phyloP scores from a whole-genome alignment of 805 yeast genomes.

The Wickerhamomyces mucosus region DNA sequence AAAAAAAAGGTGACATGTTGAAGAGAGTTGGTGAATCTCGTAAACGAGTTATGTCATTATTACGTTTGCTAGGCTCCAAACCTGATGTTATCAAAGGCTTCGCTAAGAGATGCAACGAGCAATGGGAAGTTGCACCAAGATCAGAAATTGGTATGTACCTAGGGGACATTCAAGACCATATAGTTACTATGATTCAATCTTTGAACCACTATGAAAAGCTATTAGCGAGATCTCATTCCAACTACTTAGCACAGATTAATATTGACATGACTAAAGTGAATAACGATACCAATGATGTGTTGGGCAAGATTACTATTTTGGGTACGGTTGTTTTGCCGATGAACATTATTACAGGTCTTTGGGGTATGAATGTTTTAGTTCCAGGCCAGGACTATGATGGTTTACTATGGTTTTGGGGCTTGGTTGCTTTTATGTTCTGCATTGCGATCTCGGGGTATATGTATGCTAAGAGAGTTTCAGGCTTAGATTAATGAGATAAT shows the following conservation, averaged over 20 bases:
- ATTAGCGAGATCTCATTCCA: conserved; percentile 90
- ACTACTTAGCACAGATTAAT: conserved; percentile 92
- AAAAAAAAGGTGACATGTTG: conserved; percentile 88
- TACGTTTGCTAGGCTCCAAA: conserved; percentile 78
- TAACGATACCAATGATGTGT: conserved; percentile 93
- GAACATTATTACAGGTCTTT: conserved; percentile 90
- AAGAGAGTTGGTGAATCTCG: conserved; percentile 93
- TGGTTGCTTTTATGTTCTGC: conserved; percentile 34
- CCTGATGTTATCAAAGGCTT: conserved; percentile 98
- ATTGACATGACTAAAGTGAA: conserved; percentile 97
- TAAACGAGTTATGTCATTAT: conserved; percentile 84
- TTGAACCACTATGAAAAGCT: conserved; percentile 91
- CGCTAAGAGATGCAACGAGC: conserved; percentile 83
- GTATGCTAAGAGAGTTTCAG: conserved; percentile 38
- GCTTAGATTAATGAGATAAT: no score
- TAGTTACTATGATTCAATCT: conserved; percentile 94
- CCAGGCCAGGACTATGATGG: conserved; percentile 79
- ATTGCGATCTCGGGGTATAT: conserved; percentile 38
- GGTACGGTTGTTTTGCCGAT: conserved; percentile 95
- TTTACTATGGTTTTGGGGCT: conserved; percentile 56
- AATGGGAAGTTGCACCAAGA: conserved; percentile 68
- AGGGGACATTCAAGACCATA: conserved; percentile 97
- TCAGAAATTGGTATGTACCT: conserved; percentile 89
- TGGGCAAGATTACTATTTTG: conserved; percentile 84
- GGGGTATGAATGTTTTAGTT: conserved; percentile 98